A percentile compares a stretch with the other conserved stretches of the same genome.
phyloP scores from a whole-genome alignment of 2,329 filamentous ascomycete genomes.

The Aspergillus ustus region DNA sequence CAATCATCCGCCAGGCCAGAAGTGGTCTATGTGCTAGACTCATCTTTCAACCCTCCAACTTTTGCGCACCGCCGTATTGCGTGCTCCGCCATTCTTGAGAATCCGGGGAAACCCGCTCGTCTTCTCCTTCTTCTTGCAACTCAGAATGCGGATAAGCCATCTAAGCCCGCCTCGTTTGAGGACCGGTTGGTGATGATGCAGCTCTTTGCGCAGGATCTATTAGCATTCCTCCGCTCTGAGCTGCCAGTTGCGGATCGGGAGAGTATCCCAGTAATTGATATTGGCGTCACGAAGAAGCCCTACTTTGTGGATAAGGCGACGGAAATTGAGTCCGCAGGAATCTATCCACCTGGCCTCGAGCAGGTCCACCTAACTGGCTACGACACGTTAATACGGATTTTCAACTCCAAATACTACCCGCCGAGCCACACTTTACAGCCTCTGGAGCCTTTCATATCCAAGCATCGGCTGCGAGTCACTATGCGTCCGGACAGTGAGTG shows the following conservation, averaged over 20 bases:
- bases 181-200: constrained; percentile 56
- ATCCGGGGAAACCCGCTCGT: constrained; percentile 38
- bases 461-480: constrained; percentile 51
- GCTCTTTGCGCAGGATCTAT: constrained; percentile 50
- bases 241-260: constrained; percentile 17
- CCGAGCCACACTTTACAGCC: constrained; percentile 48
- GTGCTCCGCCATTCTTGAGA: constrained; percentile 54
- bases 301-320: constrained; percentile 55
- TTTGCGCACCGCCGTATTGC: constrained; percentile 62
- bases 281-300: constrained; percentile 54
- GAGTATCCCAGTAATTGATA: constrained; percentile 45
- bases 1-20: constrained; percentile 24
- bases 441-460: constrained; percentile 46
- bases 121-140: constrained; percentile 65
- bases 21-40: constrained; percentile 67
- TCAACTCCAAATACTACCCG: constrained; percentile 55
- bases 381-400: constrained; percentile 54
- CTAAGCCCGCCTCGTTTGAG: constrained; percentile 54
- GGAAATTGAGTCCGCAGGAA: constrained; percentile 43
- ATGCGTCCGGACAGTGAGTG: constrained; percentile 48
- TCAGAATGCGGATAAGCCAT: constrained; percentile 67
- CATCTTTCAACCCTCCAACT: constrained; percentile 69
- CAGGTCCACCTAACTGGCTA: constrained; percentile 56
- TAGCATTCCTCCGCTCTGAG: constrained; percentile 31
- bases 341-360: constrained; percentile 43